phyloP scores from a whole-genome alignment of 139 green algal genomes.

The Tetradesmus lagerheimii region DNA sequence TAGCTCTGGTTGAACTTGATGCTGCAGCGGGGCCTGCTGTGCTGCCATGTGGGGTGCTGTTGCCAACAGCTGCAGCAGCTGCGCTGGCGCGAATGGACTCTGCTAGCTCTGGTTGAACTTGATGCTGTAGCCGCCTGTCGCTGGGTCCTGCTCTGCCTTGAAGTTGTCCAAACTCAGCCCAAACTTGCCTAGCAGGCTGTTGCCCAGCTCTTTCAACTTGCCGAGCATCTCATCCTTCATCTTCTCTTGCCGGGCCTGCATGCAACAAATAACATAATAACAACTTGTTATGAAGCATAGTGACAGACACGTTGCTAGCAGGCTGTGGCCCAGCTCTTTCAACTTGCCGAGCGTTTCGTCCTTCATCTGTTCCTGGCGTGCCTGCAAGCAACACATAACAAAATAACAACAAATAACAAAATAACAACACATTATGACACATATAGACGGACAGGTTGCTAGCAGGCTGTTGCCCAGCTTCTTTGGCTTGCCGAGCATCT shows the following conservation, averaged over 20 bases:
- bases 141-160: constrained; percentile 95
- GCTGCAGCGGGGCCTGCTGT: too few relatives aligned
- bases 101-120: constrained; percentile 45
- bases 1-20: too few relatives aligned
- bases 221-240: constrained; percentile 80
- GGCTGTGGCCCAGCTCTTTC: not conserved
- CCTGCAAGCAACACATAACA: constrained; percentile 39
- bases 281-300: too few relatives aligned
- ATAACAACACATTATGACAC: too few relatives aligned
- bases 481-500: constrained; percentile 90
- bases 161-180: constrained; percentile 98
- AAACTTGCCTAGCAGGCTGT: constrained; percentile 97
- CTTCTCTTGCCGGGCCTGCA: constrained; percentile 87
- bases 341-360: constrained; percentile 17
- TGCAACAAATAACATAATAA: not conserved
- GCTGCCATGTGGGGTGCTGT: too few relatives aligned
- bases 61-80: too few relatives aligned
- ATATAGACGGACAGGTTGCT: constrained; percentile 32
- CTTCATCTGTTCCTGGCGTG: constrained; percentile 94
- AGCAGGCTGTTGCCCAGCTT: constrained; percentile 96
- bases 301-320: not conserved
- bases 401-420: too few relatives aligned
- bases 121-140: constrained; percentile 93
- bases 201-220: constrained; percentile 98
- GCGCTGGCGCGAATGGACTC: too few relatives aligned